Conservation (phyloP, 2,329 filamentous ascomycete genomes). For the Fusarium sp. region DNA sequence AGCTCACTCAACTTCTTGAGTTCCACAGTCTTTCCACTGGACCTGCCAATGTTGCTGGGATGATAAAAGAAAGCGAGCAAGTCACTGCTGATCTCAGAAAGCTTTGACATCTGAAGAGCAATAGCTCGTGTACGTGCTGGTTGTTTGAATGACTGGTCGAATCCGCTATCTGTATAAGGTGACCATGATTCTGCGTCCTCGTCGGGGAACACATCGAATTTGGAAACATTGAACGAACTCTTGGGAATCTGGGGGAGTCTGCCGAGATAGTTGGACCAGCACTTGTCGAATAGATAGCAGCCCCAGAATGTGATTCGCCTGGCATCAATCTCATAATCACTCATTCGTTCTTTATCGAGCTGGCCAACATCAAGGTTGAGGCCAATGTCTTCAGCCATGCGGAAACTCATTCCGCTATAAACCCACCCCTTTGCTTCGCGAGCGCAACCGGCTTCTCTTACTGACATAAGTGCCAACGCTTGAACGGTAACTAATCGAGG, state of each 20-base stretch:
- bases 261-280: conserved; percentile 97
- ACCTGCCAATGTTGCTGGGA: conserved; percentile 72
- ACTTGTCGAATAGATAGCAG: conserved; percentile 98
- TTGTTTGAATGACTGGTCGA: conserved; percentile 77
- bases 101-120: conserved; percentile 80
- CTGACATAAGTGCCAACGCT: conserved; percentile 93
- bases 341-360: conserved; percentile 69
- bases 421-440: conserved; percentile 97
- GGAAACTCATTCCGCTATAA: conserved; percentile 97
- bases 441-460: conserved; percentile 93
- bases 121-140: conserved; percentile 85
- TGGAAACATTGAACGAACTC: conserved; percentile 83
- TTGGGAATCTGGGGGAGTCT: conserved; percentile 87
- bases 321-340: conserved; percentile 88
- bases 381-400: conserved; percentile 95
- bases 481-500: conserved; percentile 91
- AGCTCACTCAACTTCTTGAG: conserved; percentile 93
- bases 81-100: conserved; percentile 95
- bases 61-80: conserved; percentile 92
- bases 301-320: conserved; percentile 96
- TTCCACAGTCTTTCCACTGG: conserved; percentile 81
- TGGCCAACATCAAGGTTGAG: conserved; percentile 84
- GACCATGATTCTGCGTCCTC: conserved; percentile 90
- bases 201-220: conserved; percentile 88
- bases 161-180: conserved; percentile 87